phyloP scores from a whole-genome alignment of 1,139 yeast species.

The Magnusiomyces tetraspermus region DNA sequence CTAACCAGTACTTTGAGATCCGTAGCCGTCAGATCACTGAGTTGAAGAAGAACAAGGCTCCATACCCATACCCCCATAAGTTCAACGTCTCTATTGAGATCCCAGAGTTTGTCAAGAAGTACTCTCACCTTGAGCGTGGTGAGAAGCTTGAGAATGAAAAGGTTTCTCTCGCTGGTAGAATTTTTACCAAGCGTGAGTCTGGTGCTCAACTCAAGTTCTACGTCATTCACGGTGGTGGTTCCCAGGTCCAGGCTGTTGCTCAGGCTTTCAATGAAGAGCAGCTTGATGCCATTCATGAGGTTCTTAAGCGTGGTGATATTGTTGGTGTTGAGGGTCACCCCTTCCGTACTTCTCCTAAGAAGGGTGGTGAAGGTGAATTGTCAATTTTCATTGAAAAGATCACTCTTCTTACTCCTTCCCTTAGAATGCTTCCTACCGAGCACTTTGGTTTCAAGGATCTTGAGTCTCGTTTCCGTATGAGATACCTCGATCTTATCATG shows the following conservation, averaged over 20 bases:
- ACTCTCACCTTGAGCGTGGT: conserved; percentile 64
- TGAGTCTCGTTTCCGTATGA: conserved; percentile 94
- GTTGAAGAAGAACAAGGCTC: conserved; percentile 58
- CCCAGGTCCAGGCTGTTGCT: conserved; percentile 83
- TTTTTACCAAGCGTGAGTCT: conserved; percentile 91
- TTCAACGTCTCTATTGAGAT: conserved; percentile 60
- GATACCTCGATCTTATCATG: conserved; percentile 85
- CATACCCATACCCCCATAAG: conserved; percentile 96
- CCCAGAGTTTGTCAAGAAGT: conserved; percentile 65
- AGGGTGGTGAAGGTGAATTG: conserved; percentile 97
- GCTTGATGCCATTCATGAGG: conserved; percentile 77
- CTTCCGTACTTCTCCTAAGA: conserved; percentile 89
- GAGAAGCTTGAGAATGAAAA: conserved; percentile 66
- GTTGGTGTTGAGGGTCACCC: conserved; percentile 96
- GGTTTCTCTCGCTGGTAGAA: conserved; percentile 82
- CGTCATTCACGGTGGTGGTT: conserved; percentile 87
- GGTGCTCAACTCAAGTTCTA: conserved; percentile 93
- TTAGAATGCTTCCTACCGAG: conserved; percentile 97
- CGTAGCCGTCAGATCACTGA: conserved; percentile 85
- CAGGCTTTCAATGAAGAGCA: conserved; percentile 65
- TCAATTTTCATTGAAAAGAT: conserved; percentile 81
- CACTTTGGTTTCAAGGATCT: conserved; percentile 97
- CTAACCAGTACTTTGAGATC: conserved; percentile 81
- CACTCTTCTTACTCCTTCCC: conserved; percentile 82
- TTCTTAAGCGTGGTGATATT: conserved; percentile 92